phyloP scores from a whole-genome alignment of 306 rosid genomes.

The cucumber (Cucumis sativus) region Cucumber_9930_V3 NC_026659.2:25213001-25213500 shows the following conservation, averaged over 20 bases:
- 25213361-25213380: conserved; percentile 91
- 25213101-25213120: not conserved
- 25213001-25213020: conserved; percentile 87
- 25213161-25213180: too few relatives aligned
- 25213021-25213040: conserved; percentile 90
- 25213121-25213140: too few relatives aligned
- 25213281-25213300: too few relatives aligned
- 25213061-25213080: conserved; percentile 71
- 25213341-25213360: conserved; percentile 81
- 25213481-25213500: not conserved
- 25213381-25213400: conserved; percentile 90
- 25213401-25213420: conserved; percentile 66
- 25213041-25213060: conserved; percentile 79
- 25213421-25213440: conserved; percentile 82
- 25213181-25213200: too few relatives aligned
- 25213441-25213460: conserved; percentile 54
- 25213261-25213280: too few relatives aligned
- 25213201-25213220: too few relatives aligned
- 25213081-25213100: not conserved
- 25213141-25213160: too few relatives aligned
- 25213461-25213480: conserved; percentile 42
- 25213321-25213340: not conserved
- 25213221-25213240: too few relatives aligned
- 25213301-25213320: not conserved
- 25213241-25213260: too few relatives aligned